Evolutionary conservation across 2,329 filamentous ascomycete species (phyloP).

Genomic region (Pseudogymnoascus sp.): DNA sequence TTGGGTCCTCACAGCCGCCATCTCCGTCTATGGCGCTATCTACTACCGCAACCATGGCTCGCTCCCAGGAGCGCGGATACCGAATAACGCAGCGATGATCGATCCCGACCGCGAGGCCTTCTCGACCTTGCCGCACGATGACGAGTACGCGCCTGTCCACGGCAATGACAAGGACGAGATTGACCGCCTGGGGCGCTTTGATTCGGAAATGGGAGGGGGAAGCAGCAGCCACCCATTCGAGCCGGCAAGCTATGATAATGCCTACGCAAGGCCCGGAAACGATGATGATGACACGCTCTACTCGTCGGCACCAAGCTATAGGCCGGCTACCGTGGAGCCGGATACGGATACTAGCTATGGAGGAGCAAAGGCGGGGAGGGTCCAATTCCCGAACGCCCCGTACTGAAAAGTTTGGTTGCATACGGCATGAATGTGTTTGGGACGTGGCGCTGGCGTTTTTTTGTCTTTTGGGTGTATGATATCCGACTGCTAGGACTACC

Average conservation of each 20-base stretch:
- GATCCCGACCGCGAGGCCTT: slow-evolving; percentile 65
- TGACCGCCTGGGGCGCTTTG: slow-evolving; percentile 3
- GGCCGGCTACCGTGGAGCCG: background rate
- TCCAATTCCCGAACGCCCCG: background rate
- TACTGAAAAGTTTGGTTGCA: background rate
- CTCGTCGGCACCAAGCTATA: background rate
- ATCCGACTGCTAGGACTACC: background rate
- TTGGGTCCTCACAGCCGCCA: slow-evolving; percentile 44
- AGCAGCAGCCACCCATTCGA: slow-evolving; percentile 2
- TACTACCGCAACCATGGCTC: slow-evolving; percentile 56
- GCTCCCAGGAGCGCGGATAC: slow-evolving; percentile 47
- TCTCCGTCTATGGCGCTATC: slow-evolving; percentile 53
- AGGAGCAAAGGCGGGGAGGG: background rate
- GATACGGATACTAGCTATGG: background rate
- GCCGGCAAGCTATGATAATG: background rate
- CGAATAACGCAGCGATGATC: slow-evolving; percentile 39
- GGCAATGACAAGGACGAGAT: slow-evolving; percentile 42
- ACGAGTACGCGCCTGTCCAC: slow-evolving; percentile 58
- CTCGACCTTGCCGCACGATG: slow-evolving; percentile 60
- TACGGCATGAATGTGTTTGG: slow-evolving; percentile 3
- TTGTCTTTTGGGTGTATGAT: slow-evolving; percentile 1
- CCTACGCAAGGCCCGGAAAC: background rate
- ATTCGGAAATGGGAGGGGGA: background rate
- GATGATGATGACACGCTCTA: background rate
- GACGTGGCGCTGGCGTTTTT: background rate